Percentiles rank a stretch among this genome's conserved stretches.
phyloP scores from a whole-genome alignment of 208 protist species.

The Leishmania braziliensis region DNA sequence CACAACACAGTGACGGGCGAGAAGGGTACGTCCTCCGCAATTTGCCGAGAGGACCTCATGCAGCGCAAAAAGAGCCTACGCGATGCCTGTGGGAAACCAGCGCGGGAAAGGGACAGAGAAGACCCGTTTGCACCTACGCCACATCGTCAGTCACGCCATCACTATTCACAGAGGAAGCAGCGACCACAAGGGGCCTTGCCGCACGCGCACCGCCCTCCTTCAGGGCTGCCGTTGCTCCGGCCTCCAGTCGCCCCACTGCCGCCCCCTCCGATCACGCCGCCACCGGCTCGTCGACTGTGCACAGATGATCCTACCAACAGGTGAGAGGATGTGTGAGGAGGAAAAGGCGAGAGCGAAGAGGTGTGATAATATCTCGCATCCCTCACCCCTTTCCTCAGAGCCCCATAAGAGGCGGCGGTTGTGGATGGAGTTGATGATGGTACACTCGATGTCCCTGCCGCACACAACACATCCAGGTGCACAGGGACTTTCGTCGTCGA shows the following conservation, averaged over 20 bases:
- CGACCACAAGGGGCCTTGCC: conserved; percentile 53
- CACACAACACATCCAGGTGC: neutral
- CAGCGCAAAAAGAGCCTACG: neutral
- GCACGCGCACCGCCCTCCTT: conserved; percentile 43
- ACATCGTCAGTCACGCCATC: neutral
- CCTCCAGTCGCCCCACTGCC: neutral
- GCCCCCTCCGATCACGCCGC: neutral
- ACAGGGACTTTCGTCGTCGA: neutral
- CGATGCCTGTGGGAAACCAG: neutral
- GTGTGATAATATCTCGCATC: neutral
- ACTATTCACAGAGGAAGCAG: conserved; percentile 71
- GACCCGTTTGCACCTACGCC: neutral
- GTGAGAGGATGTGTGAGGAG: neutral
- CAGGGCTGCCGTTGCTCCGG: neutral
- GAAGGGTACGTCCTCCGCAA: neutral
- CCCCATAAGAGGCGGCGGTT: neutral
- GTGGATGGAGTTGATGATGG: neutral
- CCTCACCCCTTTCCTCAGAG: conserved; percentile 1
- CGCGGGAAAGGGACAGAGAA: neutral
- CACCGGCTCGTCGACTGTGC: conserved; percentile 23
- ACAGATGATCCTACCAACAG: neutral
- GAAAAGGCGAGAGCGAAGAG: neutral
- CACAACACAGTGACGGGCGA: neutral
- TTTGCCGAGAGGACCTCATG: neutral
- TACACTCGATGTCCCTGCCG: neutral